Conservation (phyloP, 164 flowering plant species). For the Santalum album region DNA sequence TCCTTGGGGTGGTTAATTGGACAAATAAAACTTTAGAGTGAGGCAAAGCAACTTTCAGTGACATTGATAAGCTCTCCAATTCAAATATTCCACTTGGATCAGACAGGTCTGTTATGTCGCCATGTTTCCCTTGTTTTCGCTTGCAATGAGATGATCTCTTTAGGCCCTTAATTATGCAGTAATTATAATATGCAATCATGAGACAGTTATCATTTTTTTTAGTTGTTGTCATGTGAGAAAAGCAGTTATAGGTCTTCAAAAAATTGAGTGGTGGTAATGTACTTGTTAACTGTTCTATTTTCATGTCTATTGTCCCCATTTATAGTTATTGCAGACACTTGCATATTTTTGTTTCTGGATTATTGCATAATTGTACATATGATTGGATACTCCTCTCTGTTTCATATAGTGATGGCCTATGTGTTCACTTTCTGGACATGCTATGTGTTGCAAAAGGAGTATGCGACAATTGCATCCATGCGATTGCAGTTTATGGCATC, state of each 20-base stretch:
- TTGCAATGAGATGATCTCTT: background rate
- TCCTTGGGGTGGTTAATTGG: slow-evolving; percentile 54
- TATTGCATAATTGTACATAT: no score
- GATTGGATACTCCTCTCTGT: background rate
- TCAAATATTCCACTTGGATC: slow-evolving; percentile 50
- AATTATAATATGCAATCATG: no score
- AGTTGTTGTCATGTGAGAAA: no score
- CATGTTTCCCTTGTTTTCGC: no score
- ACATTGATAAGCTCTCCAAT: slow-evolving; percentile 63
- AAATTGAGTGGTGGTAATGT: no score
- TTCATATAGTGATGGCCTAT: slow-evolving; percentile 54
- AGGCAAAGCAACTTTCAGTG: slow-evolving; percentile 26
- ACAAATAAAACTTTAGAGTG: slow-evolving; percentile 30
- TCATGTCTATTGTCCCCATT: no score
- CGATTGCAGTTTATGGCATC: slow-evolving; percentile 55
- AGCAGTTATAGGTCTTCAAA: no score
- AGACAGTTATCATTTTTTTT: no score
- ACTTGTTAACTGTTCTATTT: no score
- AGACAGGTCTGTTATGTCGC: slow-evolving; percentile 27
- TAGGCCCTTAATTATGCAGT: background rate
- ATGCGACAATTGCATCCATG: slow-evolving; percentile 45
- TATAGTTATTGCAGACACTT: no score
- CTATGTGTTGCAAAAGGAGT: slow-evolving; percentile 48
- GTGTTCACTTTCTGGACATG: slow-evolving; percentile 65
- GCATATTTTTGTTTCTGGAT: no score